These are phyloP conservation scores for Solanum chacoense DNA, from an alignment of 305 asterid species.

Conservation along the genomic window DNA sequence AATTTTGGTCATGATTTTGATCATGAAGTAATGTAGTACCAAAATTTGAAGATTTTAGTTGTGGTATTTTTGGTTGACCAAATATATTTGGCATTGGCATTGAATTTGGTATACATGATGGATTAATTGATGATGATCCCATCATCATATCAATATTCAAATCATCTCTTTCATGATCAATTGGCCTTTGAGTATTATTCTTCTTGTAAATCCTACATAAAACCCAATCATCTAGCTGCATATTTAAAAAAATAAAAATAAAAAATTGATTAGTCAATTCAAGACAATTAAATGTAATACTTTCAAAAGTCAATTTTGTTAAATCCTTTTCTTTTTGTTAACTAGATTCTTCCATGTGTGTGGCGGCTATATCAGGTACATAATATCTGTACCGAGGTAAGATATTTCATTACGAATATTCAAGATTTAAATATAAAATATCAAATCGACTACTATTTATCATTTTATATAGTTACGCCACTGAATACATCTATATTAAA, in stretches of 20 bases:
- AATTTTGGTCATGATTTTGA: conserved; percentile 20
- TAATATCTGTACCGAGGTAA: neutral
- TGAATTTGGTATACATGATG: conserved; percentile 14
- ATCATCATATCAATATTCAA: conserved; percentile 20
- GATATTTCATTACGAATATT: too few species aligned
- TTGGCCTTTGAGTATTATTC: conserved; percentile 44
- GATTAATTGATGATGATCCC: conserved; percentile 19
- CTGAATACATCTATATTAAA: neutral
- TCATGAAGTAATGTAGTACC: conserved; percentile 27
- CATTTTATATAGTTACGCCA: neutral
- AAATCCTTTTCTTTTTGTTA: neutral
- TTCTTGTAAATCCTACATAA: conserved; percentile 84
- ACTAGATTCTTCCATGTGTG: neutral
- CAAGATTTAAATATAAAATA: neutral
- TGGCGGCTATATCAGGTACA: neutral
- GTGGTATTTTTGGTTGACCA: conserved; percentile 7
- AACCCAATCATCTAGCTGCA: conserved; percentile 93
- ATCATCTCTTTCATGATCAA: conserved; percentile 53
- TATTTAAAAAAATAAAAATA: neutral
- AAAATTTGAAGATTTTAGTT: conserved; percentile 9
- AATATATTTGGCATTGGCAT: conserved; percentile 4
- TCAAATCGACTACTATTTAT: neutral
- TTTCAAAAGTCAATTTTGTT: neutral
- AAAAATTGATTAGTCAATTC: neutral
- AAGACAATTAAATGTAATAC: neutral